Percentiles rank a stretch among this genome's conserved stretches.
Conservation (phyloP, 495 filamentous ascomycete species). For the Trichoderma erinaceum region DNA sequence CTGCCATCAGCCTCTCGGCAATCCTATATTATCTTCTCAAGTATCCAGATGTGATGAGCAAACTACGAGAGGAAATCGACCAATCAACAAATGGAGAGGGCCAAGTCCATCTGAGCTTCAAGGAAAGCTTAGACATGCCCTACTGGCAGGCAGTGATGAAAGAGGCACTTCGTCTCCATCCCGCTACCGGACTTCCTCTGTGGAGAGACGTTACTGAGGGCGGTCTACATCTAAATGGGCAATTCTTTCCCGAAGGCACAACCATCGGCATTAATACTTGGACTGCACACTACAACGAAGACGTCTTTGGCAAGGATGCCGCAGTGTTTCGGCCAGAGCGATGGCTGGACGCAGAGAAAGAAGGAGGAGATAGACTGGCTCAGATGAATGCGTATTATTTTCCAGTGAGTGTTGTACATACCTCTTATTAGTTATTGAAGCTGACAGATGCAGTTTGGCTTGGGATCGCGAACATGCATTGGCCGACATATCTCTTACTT, state of each 20-base stretch:
- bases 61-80: slow-evolving; percentile 42
- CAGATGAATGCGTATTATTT: slow-evolving; percentile 33
- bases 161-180: slow-evolving; percentile 56
- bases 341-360: slow-evolving; percentile 38
- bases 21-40: slow-evolving; percentile 48
- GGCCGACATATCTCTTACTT: slow-evolving; percentile 57
- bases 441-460: slow-evolving; percentile 44
- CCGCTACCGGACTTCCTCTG: slow-evolving; percentile 46
- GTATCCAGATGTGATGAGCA: slow-evolving; percentile 30
- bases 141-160: slow-evolving; percentile 62
- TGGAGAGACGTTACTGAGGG: slow-evolving; percentile 51
- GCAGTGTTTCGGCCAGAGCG: slow-evolving; percentile 41
- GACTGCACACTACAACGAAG: slow-evolving; percentile 44
- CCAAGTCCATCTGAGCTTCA: slow-evolving; percentile 35
- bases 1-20: slow-evolving; percentile 43
- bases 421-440: not conserved
- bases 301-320: slow-evolving; percentile 42
- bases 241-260: slow-evolving; percentile 46
- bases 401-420: slow-evolving; percentile 19
- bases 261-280: slow-evolving; percentile 51
- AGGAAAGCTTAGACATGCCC: slow-evolving; percentile 47
- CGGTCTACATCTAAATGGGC: slow-evolving; percentile 45
- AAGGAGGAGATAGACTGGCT: slow-evolving; percentile 25
- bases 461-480: slow-evolving; percentile 57
- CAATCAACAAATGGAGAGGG: not conserved